Conservation (phyloP, 768 basidiomycete species). For the Imleria badia region DNA sequence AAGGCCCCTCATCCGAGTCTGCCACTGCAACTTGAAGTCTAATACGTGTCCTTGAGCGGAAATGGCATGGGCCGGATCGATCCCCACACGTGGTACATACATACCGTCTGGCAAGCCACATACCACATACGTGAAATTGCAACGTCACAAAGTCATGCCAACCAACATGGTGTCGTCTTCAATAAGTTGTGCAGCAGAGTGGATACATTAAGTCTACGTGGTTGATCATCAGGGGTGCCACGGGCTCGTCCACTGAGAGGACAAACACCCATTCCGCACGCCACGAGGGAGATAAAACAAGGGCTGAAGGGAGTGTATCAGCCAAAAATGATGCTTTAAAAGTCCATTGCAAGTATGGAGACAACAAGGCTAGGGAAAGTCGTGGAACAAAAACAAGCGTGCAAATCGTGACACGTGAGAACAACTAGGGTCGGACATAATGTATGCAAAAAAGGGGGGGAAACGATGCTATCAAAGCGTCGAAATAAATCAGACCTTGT, state of each 20-base stretch:
- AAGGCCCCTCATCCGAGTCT: no score
- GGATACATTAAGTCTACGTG: constrained; percentile 23
- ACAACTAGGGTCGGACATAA: constrained; percentile 19
- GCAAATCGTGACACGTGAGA: constrained; percentile 1
- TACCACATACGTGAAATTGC: no score
- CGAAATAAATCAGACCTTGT: constrained; percentile 20
- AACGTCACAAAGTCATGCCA: background rate
- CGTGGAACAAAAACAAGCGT: background rate
- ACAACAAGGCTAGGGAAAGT: no score
- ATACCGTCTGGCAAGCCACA: background rate
- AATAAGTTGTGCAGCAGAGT: constrained; percentile 2
- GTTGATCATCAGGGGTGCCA: background rate
- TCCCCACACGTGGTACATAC: background rate
- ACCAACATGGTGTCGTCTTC: no score
- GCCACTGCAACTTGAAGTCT: background rate
- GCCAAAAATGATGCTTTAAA: background rate
- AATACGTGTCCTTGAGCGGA: background rate
- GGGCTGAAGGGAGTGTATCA: background rate
- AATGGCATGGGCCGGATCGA: background rate
- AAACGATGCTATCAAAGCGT: constrained; percentile 17
- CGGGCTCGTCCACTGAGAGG: no score
- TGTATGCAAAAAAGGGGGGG: constrained; percentile 16
- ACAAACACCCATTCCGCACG: background rate
- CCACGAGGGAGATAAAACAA: background rate
- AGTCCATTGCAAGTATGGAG: constrained; percentile 12